Conservation (phyloP, 768 basidiomycete genomes). For the Suillus brevipes region DNA sequence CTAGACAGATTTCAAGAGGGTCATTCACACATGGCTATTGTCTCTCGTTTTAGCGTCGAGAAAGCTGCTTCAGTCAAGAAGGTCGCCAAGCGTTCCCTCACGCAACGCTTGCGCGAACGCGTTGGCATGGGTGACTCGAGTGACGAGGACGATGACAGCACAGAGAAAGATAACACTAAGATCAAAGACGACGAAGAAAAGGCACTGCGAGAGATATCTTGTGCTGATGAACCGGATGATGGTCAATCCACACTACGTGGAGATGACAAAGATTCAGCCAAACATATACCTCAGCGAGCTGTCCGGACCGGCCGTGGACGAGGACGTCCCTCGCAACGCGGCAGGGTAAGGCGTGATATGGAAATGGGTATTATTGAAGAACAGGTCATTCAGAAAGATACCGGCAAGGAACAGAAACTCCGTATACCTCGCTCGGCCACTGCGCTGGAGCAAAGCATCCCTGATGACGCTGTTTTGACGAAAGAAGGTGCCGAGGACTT, state of each 20-base stretch:
- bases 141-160: conserved; percentile 34
- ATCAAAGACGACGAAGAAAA: conserved; percentile 19
- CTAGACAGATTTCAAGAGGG: conserved; percentile 90
- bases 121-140: conserved; percentile 73
- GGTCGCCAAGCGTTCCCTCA: conserved; percentile 77
- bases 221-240: conserved; percentile 35
- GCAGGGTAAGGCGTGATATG: conserved; percentile 22
- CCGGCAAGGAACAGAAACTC: conserved; percentile 24
- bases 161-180: conserved; percentile 22
- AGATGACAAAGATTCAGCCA: conserved; percentile 20
- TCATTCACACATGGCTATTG: conserved; percentile 89
- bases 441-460: conserved; percentile 78
- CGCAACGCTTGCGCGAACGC: conserved; percentile 71
- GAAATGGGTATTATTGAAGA: conserved; percentile 23
- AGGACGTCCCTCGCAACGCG: conserved; percentile 14
- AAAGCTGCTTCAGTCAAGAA: conserved; percentile 82
- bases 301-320: conserved; percentile 16
- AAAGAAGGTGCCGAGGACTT: conserved; percentile 82
- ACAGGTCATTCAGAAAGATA: background rate
- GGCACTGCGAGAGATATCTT: conserved; percentile 28
- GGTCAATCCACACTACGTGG: conserved; percentile 31
- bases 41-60: conserved; percentile 71
- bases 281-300: conserved; percentile 16
- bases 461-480: conserved; percentile 81
- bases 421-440: conserved; percentile 36